Percentiles rank a stretch among this genome's conserved stretches.
phyloP scores from a whole-genome alignment of 305 asterid genomes.

The Petunia hybrid region DNA sequence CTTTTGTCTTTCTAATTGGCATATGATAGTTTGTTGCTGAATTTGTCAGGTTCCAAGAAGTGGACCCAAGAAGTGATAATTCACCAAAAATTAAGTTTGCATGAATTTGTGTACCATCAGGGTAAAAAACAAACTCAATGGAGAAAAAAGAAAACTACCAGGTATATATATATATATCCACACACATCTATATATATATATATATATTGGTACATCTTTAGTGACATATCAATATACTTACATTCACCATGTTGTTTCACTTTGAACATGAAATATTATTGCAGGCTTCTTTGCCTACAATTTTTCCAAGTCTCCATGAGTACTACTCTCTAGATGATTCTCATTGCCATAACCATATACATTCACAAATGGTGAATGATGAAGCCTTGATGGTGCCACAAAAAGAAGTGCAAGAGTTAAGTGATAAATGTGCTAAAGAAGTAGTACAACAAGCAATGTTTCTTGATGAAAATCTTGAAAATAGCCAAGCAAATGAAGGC shows the following conservation, averaged over 20 bases:
- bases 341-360: neutral
- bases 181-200: neutral
- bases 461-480: slow-evolving; percentile 50
- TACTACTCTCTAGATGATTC: slow-evolving; percentile 10
- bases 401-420: slow-evolving; percentile 1
- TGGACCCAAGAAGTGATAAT: slow-evolving; percentile 34
- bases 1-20: neutral
- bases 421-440: neutral
- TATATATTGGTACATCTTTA: neutral
- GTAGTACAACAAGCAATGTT: slow-evolving; percentile 42
- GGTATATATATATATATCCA: slow-evolving; percentile 27
- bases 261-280: slow-evolving; percentile 32
- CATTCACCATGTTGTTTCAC: slow-evolving; percentile 34
- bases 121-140: slow-evolving; percentile 10
- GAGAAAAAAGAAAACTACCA: slow-evolving; percentile 29
- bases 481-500: slow-evolving; percentile 40
- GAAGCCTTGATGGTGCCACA: slow-evolving; percentile 21
- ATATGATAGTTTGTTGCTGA: slow-evolving; percentile 4
- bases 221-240: neutral
- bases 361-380: slow-evolving; percentile 19
- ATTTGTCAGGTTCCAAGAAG: slow-evolving; percentile 28
- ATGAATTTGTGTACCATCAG: slow-evolving; percentile 4
- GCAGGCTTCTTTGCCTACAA: slow-evolving; percentile 31
- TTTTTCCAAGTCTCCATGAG: slow-evolving; percentile 3
- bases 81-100: slow-evolving; percentile 12